Base-by-base conservation (phyloP, 306 rosid species). In the Cercis canadensis region DNA sequence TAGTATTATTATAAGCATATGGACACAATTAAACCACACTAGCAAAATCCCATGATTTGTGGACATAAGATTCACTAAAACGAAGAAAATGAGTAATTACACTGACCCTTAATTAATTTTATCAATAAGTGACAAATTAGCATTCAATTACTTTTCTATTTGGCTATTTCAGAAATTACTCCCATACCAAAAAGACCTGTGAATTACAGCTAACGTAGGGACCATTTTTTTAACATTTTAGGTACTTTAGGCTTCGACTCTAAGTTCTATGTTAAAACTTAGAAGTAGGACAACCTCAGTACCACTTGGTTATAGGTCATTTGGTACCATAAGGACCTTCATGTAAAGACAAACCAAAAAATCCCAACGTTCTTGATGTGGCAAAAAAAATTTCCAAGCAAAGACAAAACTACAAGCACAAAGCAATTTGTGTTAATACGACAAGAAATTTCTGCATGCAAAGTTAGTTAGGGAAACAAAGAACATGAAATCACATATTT, bases 111-210 rank as follows among this genome's bases (percentile, higher is more conserved):
- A 4, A 6, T 9, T 59, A 0, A 2, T 67, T 61, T 21, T 10
- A 31, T 67, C 34, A 33, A 61, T 19, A 60, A 13, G 5, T 3
- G n/a, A 41, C 53, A 73, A 55, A 43, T 40, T 62, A 50, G 33
- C 17, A 50, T 21, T 24, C 34, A 51, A 50, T 24, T 49, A 51
- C 16, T 49, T 47, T n/a, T 61, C 12, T 15, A 21, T 40, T 61
- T 14, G 14, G 62, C 61, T 52, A 51, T 54, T 39, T 72, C 44
- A 50, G 43, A 33, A 72, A 39, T 62, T 49, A 72, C 51, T 51
- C 44, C 41, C 33, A 61, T 39, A 37, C 10, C n/a, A 24, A 24
- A 24, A 24, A 24, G 29, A 24, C 29, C 29, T 24, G 29, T 24
- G 3, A 24, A 24, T 24, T 24, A 24, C 29, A 24, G 29, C 29